Evolutionary conservation across 768 basidiomycete species (phyloP).

Genomic region (Mycena maculata): DNA sequence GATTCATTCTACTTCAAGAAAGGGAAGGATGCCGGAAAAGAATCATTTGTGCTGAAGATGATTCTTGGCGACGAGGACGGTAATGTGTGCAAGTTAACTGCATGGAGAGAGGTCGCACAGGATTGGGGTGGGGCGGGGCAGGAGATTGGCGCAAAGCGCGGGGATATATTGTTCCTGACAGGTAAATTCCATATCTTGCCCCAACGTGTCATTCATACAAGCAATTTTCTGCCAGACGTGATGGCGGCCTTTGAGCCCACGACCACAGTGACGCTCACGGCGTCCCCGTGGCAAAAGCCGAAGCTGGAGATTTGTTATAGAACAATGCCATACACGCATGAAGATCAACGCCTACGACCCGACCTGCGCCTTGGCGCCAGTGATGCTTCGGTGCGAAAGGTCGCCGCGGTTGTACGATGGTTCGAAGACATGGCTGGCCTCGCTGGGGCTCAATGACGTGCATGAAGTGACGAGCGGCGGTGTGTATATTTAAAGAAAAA

Average conservation of each 20-base stretch:
- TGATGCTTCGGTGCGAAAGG: constrained; percentile 75
- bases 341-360: constrained; percentile 72
- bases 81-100: constrained; percentile 75
- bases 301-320: constrained; percentile 79
- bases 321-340: constrained; percentile 72
- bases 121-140: constrained; percentile 67
- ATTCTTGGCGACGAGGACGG: constrained; percentile 82
- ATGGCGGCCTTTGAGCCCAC: constrained; percentile 57
- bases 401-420: constrained; percentile 75
- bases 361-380: constrained; percentile 78
- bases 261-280: constrained; percentile 65
- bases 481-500: too few species aligned
- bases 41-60: constrained; percentile 74
- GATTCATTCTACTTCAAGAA: constrained; percentile 75
- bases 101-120: constrained; percentile 83
- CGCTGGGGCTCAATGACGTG: too few species aligned
- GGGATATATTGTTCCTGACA: constrained; percentile 78
- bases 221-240: constrained; percentile 58
- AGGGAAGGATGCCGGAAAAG: constrained; percentile 75
- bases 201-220: constrained; percentile 14
- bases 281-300: constrained; percentile 76
- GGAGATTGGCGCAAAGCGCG: constrained; percentile 64
- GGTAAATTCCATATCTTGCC: constrained; percentile 56
- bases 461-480: too few species aligned
- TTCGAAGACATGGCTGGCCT: constrained; percentile 81